Conservation (phyloP, 202 grass and related monocot species). For the Setaria italica region DNA sequence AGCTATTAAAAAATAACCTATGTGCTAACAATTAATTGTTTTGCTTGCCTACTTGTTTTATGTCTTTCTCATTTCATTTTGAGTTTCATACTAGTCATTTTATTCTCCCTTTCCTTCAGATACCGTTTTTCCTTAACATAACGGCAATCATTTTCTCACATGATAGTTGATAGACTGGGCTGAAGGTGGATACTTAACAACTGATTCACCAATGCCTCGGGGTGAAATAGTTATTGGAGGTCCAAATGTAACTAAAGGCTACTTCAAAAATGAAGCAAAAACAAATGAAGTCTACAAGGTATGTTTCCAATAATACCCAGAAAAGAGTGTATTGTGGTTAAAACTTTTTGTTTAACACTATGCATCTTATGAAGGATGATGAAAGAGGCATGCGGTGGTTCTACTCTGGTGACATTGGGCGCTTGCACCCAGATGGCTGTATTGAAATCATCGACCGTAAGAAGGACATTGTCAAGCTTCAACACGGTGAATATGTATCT, state of each 20-base stretch:
- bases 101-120: neutral
- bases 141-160: constrained; percentile 29
- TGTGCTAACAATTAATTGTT: neutral
- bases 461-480: constrained; percentile 98
- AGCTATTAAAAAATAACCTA: neutral
- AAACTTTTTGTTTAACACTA: constrained; percentile 4
- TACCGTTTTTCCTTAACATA: constrained; percentile 22
- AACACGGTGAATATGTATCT: constrained; percentile 98
- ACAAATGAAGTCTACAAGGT: constrained; percentile 96
- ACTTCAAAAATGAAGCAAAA: constrained; percentile 91
- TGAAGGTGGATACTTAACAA: constrained; percentile 85
- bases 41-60: neutral
- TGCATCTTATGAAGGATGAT: constrained; percentile 63
- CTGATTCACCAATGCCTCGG: constrained; percentile 85
- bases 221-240: constrained; percentile 95
- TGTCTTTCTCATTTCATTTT: neutral
- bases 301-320: constrained; percentile 19
- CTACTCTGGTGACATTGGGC: constrained; percentile 88
- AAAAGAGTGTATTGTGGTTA: neutral
- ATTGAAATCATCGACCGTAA: constrained; percentile 96
- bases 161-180: constrained; percentile 86
- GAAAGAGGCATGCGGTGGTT: constrained; percentile 92
- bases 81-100: neutral
- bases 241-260: constrained; percentile 86
- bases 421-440: constrained; percentile 87